These are phyloP conservation scores for Lenwebbia sp. DNA, from an alignment of 345 rosid species.

Conservation along the genomic window DNA sequence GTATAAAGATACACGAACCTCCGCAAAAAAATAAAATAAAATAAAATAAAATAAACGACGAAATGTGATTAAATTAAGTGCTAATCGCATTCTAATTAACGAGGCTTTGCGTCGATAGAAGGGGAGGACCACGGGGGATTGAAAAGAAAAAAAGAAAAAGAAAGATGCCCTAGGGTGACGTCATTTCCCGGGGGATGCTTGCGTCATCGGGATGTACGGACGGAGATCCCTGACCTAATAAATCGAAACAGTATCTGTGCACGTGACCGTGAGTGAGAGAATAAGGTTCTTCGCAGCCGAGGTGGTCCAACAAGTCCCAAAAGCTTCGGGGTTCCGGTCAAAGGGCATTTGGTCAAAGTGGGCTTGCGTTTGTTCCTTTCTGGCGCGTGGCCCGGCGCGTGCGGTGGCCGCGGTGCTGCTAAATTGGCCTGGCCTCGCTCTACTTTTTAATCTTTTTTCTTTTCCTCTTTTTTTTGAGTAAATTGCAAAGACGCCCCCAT, in stretches of 20 bases:
- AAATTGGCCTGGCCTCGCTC: background rate
- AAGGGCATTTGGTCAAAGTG: background rate
- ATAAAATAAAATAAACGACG: background rate
- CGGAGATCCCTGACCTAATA: background rate
- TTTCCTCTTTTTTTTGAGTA: background rate
- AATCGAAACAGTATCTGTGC: background rate
- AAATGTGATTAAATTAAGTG: background rate
- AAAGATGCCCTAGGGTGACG: background rate
- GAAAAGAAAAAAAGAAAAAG: fast-evolving
- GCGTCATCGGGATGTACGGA: background rate
- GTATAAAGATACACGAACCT: background rate
- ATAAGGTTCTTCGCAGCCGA: background rate
- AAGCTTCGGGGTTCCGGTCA: background rate
- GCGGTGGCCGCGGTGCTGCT: background rate
- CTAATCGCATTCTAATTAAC: background rate
- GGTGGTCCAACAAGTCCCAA: background rate
- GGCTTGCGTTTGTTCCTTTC: background rate
- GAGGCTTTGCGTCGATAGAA: background rate
- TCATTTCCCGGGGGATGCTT: background rate
- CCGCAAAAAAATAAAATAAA: background rate
- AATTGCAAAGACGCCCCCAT: background rate
- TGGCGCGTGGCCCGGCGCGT: background rate
- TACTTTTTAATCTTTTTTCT: background rate
- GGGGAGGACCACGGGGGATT: background rate
- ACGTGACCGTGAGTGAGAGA: background rate